Evolutionary conservation across 352 stramenopile species (phyloP).

Genomic region (Phytopythium oedochilum): DNA sequence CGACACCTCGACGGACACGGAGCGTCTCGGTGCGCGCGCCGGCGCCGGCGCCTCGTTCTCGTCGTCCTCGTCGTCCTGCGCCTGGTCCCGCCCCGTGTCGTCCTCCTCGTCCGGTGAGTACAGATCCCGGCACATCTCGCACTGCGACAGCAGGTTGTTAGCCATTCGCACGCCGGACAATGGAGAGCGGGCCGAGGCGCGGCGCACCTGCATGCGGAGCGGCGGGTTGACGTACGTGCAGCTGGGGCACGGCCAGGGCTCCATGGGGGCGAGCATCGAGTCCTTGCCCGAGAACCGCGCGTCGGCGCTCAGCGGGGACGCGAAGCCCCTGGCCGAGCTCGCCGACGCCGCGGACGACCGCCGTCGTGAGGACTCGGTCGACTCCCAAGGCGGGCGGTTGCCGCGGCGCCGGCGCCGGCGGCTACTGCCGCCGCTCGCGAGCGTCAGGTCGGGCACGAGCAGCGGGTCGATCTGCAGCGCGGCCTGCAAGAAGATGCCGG

Average conservation of each 20-base stretch:
- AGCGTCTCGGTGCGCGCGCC: conserved; percentile 10
- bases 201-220: conserved; percentile 50
- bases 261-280: conserved; percentile 30
- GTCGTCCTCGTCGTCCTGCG: conserved; percentile 7
- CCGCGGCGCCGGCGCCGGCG: not conserved
- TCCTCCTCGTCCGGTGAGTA: conserved; percentile 30
- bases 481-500: conserved; percentile 95
- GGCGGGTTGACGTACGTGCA: conserved; percentile 69
- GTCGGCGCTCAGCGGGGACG: conserved; percentile 14
- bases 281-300: conserved; percentile 38
- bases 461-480: conserved; percentile 80
- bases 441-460: conserved; percentile 24
- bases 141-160: conserved; percentile 14
- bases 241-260: conserved; percentile 48
- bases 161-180: not conserved
- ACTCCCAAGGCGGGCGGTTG: conserved; percentile 11
- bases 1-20: conserved; percentile 14
- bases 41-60: conserved; percentile 21
- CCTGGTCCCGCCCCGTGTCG: not conserved
- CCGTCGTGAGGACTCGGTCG: conserved; percentile 22
- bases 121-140: conserved; percentile 41
- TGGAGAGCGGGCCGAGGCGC: too few relatives aligned
- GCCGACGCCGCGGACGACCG: conserved; percentile 27
- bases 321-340: conserved; percentile 52
- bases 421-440: conserved; percentile 3